These are phyloP conservation scores for Aspergillus ustus DNA, from an alignment of 2,329 filamentous ascomycete species.

Conservation along the genomic window DNA sequence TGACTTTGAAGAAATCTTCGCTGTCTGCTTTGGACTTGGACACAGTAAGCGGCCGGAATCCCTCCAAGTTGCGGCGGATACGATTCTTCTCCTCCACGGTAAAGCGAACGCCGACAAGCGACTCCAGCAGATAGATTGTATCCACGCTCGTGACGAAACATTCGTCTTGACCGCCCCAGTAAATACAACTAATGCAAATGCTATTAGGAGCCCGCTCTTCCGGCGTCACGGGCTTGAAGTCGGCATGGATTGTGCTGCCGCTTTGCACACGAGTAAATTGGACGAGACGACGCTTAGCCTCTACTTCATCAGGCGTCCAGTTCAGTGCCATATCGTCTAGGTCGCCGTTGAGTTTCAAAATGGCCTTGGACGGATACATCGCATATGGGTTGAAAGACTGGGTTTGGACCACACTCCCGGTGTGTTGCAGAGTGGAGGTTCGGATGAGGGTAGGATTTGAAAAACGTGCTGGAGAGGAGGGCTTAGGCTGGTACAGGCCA, in stretches of 20 bases:
- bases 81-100: conserved; percentile 98
- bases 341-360: conserved; percentile 83
- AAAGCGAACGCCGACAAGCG: conserved; percentile 83
- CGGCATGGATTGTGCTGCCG: conserved; percentile 79
- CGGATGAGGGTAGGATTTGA: conserved; percentile 67
- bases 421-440: conserved; percentile 68
- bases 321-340: conserved; percentile 80
- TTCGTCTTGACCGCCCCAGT: conserved; percentile 89
- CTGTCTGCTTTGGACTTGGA: conserved; percentile 91
- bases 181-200: conserved; percentile 97
- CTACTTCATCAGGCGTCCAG: conserved; percentile 83
- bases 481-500: conserved; percentile 41
- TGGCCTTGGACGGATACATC: conserved; percentile 81
- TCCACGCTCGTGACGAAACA: conserved; percentile 97
- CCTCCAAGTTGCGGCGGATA: conserved; percentile 92
- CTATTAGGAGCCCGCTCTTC: conserved; percentile 81
- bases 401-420: conserved; percentile 52
- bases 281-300: conserved; percentile 80
- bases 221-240: conserved; percentile 76
- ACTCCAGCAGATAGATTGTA: conserved; percentile 92
- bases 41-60: conserved; percentile 88
- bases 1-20: conserved; percentile 97
- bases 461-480: conserved; percentile 50
- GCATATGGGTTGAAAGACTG: conserved; percentile 75
- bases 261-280: conserved; percentile 83